Evolutionary conservation across 225 moss, liverwort and hornwort species (phyloP).

Genomic region (Antitrichia curtipendula): DNA sequence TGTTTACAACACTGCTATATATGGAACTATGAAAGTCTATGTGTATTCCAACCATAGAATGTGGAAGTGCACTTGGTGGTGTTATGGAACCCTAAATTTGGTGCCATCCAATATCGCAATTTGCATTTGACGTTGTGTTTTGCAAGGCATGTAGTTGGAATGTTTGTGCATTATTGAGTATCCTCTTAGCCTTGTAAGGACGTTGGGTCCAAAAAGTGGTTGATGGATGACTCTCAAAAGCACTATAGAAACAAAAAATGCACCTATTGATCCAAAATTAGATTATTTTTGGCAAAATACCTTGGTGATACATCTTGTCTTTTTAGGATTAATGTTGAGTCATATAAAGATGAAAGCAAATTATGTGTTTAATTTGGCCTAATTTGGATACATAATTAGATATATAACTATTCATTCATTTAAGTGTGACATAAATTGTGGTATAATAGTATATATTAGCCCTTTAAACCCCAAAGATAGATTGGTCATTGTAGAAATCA

Average conservation of each 20-base stretch:
- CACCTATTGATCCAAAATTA: neutral
- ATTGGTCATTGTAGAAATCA: too few species aligned
- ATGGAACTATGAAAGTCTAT: neutral
- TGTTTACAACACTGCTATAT: neutral
- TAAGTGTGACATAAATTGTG: neutral
- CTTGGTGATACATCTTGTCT: too few species aligned
- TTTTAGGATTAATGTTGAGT: neutral
- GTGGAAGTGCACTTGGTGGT: neutral
- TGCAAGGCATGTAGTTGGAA: neutral
- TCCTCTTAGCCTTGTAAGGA: neutral
- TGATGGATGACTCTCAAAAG: fast-evolving
- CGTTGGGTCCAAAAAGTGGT: neutral
- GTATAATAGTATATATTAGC: neutral
- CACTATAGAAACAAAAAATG: neutral
- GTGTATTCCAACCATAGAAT: neutral
- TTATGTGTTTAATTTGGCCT: neutral
- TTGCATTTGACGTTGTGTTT: neutral
- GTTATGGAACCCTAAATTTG: neutral
- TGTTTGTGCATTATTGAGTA: neutral
- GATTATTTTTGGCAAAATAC: neutral
- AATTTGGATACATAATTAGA: neutral
- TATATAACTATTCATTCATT: fast-evolving
- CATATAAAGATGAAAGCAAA: neutral
- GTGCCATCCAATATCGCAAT: neutral
- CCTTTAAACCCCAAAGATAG: too few species aligned